Evolutionary conservation across 345 rosid species (phyloP), one percentile per base, ranked within the genome.

Genomic region (Mangifera indica): DNA sequence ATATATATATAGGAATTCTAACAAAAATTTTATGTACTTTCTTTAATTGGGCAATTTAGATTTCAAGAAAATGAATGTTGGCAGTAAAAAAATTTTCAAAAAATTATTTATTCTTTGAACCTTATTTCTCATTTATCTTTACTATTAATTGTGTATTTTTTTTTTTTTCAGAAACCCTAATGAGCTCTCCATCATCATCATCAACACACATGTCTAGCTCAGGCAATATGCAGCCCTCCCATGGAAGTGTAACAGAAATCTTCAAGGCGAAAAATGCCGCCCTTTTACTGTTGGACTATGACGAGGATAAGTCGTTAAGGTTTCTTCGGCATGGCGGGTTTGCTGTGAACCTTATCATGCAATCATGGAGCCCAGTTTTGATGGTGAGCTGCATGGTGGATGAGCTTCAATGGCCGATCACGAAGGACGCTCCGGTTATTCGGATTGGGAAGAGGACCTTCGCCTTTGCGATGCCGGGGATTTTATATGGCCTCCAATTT

Each of bases 401-500:
- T 20, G 73, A 55, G 26, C 25, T 66, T n/a, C 72, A 76, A 18
- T 77, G 80, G 76, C 72, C 67, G 8, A 24, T 66, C 10, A 45
- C 76, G 20, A 71, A 60, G 48, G 76, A 76, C 54, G 52, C 80
- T 49, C 61, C 72, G 1, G 59, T 53, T 2, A 13, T 71, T 29
- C 14, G 76, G 3, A 32, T 71, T 25, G 69, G 75, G 14, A 12
- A 25, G 52, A 71, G 76, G 52, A 60, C 68, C 72, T 71, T 76
- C 17, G 69, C 72, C 3, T 66, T 66, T 29, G 68, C 48, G 49
- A 59, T 71, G 72, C 69, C 63, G 1, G 69, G 76, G 22, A 57
- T 76, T 2, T n/a, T 71, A n/a, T 76, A 49, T 22, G 80, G 76
- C 26, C n/a, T 76, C 7, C 80, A 71, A 37, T 58, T 76, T 32